Conservation (phyloP, 164 flowering plant species). For the Protea cynaroides region DNA sequence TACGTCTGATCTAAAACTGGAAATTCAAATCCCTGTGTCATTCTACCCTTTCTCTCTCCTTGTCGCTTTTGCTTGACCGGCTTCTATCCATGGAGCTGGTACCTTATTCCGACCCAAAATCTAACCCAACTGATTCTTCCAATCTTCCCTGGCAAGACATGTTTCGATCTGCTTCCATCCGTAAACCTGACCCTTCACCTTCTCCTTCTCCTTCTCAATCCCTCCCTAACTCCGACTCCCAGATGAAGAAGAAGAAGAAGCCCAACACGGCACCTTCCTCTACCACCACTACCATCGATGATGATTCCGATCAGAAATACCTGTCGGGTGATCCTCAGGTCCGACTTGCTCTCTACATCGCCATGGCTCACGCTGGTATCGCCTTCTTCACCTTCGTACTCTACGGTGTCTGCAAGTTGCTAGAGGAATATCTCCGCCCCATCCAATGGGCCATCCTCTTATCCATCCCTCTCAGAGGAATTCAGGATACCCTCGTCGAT, state of each 20-base stretch:
- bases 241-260: neutral
- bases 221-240: slow-evolving; percentile 16
- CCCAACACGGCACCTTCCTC: no score
- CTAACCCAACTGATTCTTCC: slow-evolving; percentile 16
- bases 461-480: slow-evolving; percentile 84
- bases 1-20: neutral
- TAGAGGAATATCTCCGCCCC: slow-evolving; percentile 74
- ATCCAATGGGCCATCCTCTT: slow-evolving; percentile 87
- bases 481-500: slow-evolving; percentile 66
- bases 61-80: neutral
- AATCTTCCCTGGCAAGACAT: slow-evolving; percentile 82
- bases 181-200: slow-evolving; percentile 44
- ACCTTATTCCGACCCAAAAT: slow-evolving; percentile 41
- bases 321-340: slow-evolving; percentile 61
- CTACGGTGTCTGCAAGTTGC: slow-evolving; percentile 52
- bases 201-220: slow-evolving; percentile 19
- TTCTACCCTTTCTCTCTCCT: no score
- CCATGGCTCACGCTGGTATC: slow-evolving; percentile 95
- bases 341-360: slow-evolving; percentile 80
- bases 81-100: slow-evolving; percentile 50
- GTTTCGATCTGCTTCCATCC: slow-evolving; percentile 79
- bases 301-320: slow-evolving; percentile 7
- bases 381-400: slow-evolving; percentile 53
- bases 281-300: no score
- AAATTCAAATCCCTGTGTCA: no score